These are phyloP conservation scores for Chaetoceros tenuissimus DNA, from an alignment of 108 stramenopile genomes.

Conservation along the genomic window DNA sequence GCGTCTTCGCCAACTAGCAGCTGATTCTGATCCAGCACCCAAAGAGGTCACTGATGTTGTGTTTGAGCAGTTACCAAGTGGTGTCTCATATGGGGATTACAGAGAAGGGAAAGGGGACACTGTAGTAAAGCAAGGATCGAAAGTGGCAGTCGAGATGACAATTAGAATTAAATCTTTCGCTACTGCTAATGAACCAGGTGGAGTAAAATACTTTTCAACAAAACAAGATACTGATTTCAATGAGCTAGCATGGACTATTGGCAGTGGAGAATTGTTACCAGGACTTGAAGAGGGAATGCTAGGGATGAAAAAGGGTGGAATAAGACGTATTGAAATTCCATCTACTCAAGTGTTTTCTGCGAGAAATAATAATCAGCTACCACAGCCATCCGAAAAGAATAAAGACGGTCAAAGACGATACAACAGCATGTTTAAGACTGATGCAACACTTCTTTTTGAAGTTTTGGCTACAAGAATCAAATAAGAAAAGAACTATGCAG, in stretches of 20 bases:
- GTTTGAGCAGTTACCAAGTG: constrained; percentile 42
- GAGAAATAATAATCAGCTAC: constrained; percentile 44
- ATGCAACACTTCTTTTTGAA: constrained; percentile 67
- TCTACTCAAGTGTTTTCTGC: constrained; percentile 53
- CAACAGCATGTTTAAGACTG: constrained; percentile 64
- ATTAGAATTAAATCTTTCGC: constrained; percentile 64
- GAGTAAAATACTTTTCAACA: constrained; percentile 59
- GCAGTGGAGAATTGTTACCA: constrained; percentile 41
- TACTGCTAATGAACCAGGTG: constrained; percentile 64
- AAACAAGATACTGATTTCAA: constrained; percentile 68
- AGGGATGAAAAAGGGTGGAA: constrained; percentile 37
- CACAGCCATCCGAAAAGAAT: constrained; percentile 46
- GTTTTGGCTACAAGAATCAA: constrained; percentile 64
- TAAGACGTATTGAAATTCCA: constrained; percentile 51
- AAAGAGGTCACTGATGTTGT: constrained; percentile 48
- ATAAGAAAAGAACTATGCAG: constrained; percentile 20
- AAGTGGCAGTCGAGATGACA: constrained; percentile 69
- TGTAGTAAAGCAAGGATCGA: constrained; percentile 38
- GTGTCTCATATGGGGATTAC: constrained; percentile 55
- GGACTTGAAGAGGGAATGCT: constrained; percentile 62
- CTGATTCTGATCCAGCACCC: constrained; percentile 34
- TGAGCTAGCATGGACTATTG: constrained; percentile 62
- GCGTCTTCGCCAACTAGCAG: constrained; percentile 47
- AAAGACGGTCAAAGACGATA: constrained; percentile 60
- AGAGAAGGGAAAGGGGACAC: constrained; percentile 55